phyloP scores from a whole-genome alignment of 2,329 filamentous ascomycete species.

The Colletotrichum sp. region DNA sequence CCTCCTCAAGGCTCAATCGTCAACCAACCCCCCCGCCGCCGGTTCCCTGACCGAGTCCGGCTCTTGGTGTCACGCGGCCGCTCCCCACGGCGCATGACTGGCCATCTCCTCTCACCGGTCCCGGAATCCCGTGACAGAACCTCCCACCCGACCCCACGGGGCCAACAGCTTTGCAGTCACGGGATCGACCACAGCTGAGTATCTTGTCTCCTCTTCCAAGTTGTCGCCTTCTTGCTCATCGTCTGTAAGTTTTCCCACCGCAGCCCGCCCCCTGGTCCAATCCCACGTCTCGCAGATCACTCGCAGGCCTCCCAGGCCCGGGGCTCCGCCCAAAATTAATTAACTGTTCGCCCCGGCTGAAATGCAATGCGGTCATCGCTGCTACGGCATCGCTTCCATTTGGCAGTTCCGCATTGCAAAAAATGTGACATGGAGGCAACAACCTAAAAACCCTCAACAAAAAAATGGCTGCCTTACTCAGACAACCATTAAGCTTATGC shows the following conservation, averaged over 20 bases:
- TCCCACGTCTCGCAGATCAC: neutral
- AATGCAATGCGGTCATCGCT: neutral
- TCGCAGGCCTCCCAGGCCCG: neutral
- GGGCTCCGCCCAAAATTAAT: neutral
- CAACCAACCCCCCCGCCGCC: neutral
- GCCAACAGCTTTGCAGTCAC: neutral
- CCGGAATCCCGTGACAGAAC: constrained; percentile 3
- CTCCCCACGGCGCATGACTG: constrained; percentile 17
- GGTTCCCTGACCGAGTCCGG: constrained; percentile 16
- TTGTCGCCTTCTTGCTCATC: neutral
- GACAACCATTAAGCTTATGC: neutral
- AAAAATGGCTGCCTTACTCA: neutral
- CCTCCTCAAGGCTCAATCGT: neutral
- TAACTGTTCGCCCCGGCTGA: neutral
- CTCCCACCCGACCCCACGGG: constrained; percentile 8
- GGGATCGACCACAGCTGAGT: neutral
- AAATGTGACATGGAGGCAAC: neutral
- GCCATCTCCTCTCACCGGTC: constrained; percentile 17
- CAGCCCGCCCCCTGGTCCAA: neutral
- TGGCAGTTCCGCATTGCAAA: neutral
- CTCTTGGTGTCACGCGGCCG: constrained; percentile 18
- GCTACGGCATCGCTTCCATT: neutral
- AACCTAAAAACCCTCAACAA: neutral
- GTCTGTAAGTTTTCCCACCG: neutral
- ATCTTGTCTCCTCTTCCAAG: neutral